A percentile compares a stretch with the other conserved stretches of the same genome.
Evolutionary conservation across 345 rosid genomes (phyloP).

Genomic region (Physaria fendleri): DNA sequence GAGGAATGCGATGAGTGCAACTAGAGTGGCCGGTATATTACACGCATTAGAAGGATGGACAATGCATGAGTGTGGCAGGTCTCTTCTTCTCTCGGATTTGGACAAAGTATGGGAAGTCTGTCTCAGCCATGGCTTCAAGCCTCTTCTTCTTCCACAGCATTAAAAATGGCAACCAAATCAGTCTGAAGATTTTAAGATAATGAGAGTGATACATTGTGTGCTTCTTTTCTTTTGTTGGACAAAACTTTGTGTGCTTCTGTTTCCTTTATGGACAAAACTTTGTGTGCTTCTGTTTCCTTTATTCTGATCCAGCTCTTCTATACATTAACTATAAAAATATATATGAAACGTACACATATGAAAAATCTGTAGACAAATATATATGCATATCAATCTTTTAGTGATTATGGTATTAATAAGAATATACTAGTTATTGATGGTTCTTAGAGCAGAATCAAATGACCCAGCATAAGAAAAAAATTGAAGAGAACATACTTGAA

Average conservation of each 20-base stretch:
- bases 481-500: no score
- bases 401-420: neutral
- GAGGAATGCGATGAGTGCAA: constrained; percentile 53
- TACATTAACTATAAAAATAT: neutral
- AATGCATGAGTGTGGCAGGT: constrained; percentile 40
- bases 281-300: neutral
- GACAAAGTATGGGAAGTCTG: constrained; percentile 43
- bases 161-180: neutral
- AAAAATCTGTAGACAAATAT: neutral
- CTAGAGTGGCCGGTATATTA: constrained; percentile 48
- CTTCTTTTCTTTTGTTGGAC: no score
- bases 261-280: no score
- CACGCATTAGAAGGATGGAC: constrained; percentile 52
- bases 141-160: constrained; percentile 22
- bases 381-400: neutral
- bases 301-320: neutral
- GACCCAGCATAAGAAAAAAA: no score
- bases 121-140: constrained; percentile 49
- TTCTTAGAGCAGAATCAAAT: no score
- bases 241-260: neutral
- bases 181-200: neutral
- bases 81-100: constrained; percentile 22
- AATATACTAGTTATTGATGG: no score
- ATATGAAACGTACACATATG: neutral
- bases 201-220: neutral